Percentiles rank a stretch among this genome's conserved stretches.
Evolutionary conservation across 2,329 filamentous ascomycete species (phyloP).

Genomic region (Botryotinia convoluta): DNA sequence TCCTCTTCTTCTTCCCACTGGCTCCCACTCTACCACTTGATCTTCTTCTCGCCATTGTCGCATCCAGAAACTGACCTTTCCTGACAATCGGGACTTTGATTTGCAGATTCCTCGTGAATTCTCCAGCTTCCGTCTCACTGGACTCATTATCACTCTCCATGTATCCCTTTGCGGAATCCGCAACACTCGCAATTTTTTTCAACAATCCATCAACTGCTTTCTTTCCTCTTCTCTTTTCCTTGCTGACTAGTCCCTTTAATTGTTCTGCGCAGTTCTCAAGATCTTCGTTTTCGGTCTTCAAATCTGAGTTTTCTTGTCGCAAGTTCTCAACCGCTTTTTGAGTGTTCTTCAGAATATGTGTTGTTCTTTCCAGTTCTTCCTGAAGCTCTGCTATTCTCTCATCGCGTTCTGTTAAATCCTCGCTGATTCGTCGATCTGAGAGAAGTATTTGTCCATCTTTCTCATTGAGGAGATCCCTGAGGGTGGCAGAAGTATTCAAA

Average conservation of each 20-base stretch:
- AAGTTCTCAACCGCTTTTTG: conserved; percentile 12
- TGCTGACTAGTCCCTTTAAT: conserved; percentile 43
- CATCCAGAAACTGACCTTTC: conserved; percentile 30
- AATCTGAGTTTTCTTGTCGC: conserved; percentile 4
- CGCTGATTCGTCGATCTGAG: conserved; percentile 40
- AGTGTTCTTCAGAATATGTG: conserved; percentile 40
- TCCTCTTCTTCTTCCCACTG: conserved; percentile 40
- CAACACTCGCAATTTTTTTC: conserved; percentile 49
- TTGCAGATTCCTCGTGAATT: not conserved
- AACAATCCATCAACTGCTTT: conserved; percentile 50
- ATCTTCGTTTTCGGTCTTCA: conserved; percentile 29
- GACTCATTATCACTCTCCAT: conserved; percentile 33
- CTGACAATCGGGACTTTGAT: conserved; percentile 21
- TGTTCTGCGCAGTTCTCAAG: conserved; percentile 29
- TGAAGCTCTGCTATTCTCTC: conserved; percentile 49
- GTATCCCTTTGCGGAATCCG: conserved; percentile 48
- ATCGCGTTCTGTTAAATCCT: conserved; percentile 51
- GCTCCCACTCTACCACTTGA: conserved; percentile 37
- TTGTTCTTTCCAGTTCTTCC: conserved; percentile 49
- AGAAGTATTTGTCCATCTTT: conserved; percentile 21
- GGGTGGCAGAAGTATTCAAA: conserved; percentile 41
- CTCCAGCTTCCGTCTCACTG: conserved; percentile 14
- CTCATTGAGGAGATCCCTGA: conserved; percentile 39
- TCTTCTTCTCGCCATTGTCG: conserved; percentile 27
- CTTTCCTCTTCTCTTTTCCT: conserved; percentile 48